Evolutionary conservation across 2,329 filamentous ascomycete genomes (phyloP).

Genomic region (Aspergillus niger): DNA sequence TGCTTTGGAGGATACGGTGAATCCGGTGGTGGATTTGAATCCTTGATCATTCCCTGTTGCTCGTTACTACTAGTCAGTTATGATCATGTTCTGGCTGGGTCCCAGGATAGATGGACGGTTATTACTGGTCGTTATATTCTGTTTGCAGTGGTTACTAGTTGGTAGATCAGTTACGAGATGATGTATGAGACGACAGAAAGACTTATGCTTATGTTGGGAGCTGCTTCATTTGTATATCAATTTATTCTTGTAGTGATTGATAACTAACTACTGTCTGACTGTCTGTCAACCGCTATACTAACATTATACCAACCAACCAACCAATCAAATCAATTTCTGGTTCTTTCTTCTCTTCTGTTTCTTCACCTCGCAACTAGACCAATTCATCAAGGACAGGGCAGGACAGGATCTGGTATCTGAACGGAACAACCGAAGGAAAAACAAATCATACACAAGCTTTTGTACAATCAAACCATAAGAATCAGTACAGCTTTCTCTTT

Average conservation of each 20-base stretch:
- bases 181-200: not conserved
- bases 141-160: no score
- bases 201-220: no score
- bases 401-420: slow-evolving; percentile 1
- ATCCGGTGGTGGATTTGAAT: slow-evolving; percentile 37
- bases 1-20: slow-evolving; percentile 35
- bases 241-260: not conserved
- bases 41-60: slow-evolving; percentile 13
- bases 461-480: not conserved
- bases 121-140: no score
- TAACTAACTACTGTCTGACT: not conserved
- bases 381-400: not conserved
- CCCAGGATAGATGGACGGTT: no score
- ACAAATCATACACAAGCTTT: slow-evolving; percentile 1
- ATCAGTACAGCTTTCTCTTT: not conserved
- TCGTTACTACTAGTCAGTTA: not conserved
- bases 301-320: not conserved
- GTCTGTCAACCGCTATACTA: not conserved
- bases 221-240: not conserved
- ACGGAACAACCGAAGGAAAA: not conserved
- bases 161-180: not conserved
- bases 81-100: not conserved
- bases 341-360: not conserved
- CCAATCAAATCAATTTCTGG: no score
- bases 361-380: not conserved